Conservation (phyloP, 345 rosid genomes). For the Boechera divaricarpa region DNA sequence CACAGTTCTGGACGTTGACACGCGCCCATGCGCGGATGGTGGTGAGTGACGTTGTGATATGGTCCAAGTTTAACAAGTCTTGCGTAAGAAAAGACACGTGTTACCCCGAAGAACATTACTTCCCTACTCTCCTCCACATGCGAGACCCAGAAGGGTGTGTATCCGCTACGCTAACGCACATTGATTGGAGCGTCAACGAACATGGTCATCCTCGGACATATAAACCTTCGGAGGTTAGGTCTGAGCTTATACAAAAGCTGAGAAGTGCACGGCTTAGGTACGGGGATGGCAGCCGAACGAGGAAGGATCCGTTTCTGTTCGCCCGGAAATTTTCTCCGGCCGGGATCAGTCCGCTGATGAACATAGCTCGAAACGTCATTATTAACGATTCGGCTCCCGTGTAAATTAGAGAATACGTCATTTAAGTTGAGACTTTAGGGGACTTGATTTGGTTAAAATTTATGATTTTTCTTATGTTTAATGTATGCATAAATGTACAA, state of each 20-base stretch:
- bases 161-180: conserved; percentile 70
- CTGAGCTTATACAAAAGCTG: conserved; percentile 48
- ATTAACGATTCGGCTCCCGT: conserved; percentile 50
- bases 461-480: not conserved
- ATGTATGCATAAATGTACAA: not conserved
- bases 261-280: conserved; percentile 56
- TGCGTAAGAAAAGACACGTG: conserved; percentile 57
- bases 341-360: conserved; percentile 47
- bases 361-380: conserved; percentile 53
- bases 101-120: conserved; percentile 77
- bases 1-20: conserved; percentile 83
- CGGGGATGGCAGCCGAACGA: conserved; percentile 44
- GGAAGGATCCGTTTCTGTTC: conserved; percentile 59
- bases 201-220: conserved; percentile 77
- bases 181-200: conserved; percentile 57
- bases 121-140: conserved; percentile 72
- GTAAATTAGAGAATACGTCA: not conserved
- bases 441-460: not conserved
- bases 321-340: conserved; percentile 67
- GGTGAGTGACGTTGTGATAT: conserved; percentile 55
- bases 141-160: conserved; percentile 56
- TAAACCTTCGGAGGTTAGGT: conserved; percentile 56
- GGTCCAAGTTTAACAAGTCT: conserved; percentile 64
- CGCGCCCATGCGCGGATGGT: conserved; percentile 65
- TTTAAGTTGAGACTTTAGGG: not conserved